A percentile compares a stretch with the other conserved stretches of the same genome.
Conservation (phyloP, 306 rosid genomes). For the Benincasa hispida region DNA sequence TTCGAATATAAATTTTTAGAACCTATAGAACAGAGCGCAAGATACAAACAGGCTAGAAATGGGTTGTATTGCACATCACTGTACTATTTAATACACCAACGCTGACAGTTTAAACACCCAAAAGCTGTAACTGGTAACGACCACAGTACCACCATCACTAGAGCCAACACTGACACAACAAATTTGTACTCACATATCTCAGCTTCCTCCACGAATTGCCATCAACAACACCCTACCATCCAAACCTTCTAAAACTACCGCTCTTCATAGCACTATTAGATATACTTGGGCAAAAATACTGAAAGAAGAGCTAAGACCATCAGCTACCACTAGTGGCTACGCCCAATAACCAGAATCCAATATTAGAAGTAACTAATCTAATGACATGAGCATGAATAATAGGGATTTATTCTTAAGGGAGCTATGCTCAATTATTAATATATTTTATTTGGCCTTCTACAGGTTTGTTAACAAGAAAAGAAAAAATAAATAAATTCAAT, state of each 20-base stretch:
- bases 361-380: not conserved
- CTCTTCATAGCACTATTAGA: not conserved
- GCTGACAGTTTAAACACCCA: too few species aligned
- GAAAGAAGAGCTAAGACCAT: not conserved
- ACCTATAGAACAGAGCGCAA: too few species aligned
- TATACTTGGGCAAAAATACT: not conserved
- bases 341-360: not conserved
- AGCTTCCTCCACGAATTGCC: not conserved
- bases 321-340: not conserved
- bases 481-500: not conserved
- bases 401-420: not conserved
- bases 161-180: too few species aligned
- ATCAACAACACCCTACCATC: not conserved
- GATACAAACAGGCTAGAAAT: too few species aligned
- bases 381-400: not conserved
- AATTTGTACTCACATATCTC: not conserved
- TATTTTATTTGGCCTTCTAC: not conserved
- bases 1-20: too few species aligned
- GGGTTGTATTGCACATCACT: too few species aligned
- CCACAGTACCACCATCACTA: too few species aligned
- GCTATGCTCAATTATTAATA: not conserved
- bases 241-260: not conserved
- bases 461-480: not conserved
- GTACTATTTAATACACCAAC: too few species aligned
- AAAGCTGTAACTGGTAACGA: too few species aligned